Evolutionary conservation across 768 basidiomycete species (phyloP).

Genomic region (Lentinula detonsa): DNA sequence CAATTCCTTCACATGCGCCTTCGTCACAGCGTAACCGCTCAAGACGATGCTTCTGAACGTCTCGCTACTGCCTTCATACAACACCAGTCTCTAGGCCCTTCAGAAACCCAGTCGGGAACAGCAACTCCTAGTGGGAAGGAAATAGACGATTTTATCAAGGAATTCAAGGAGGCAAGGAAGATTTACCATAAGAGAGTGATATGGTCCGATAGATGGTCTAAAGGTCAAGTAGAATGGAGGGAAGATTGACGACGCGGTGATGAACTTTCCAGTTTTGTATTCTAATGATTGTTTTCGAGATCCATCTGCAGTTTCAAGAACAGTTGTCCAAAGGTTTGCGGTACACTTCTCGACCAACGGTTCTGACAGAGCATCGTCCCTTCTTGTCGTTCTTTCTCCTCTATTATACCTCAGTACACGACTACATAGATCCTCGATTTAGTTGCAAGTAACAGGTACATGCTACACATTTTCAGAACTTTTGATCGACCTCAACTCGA

Average conservation of each 20-base stretch:
- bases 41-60: slow-evolving; percentile 85
- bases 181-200: slow-evolving; percentile 91
- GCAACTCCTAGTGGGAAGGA: slow-evolving; percentile 43
- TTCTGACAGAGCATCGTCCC: no score
- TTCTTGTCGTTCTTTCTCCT: no score
- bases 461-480: no score
- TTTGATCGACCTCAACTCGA: no score
- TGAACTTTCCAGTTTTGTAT: no score
- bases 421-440: no score
- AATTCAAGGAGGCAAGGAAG: slow-evolving; percentile 84
- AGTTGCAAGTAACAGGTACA: no score
- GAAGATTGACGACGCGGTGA: slow-evolving; percentile 39
- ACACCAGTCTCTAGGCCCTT: slow-evolving; percentile 27
- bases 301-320: neutral
- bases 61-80: slow-evolving; percentile 82
- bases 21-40: slow-evolving; percentile 81
- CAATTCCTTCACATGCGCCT: slow-evolving; percentile 87
- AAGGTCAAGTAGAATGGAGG: slow-evolving; percentile 82
- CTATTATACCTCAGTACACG: no score
- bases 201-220: slow-evolving; percentile 85
- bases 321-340: no score
- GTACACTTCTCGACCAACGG: no score
- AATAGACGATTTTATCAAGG: slow-evolving; percentile 81
- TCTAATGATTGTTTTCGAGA: no score
- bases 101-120: slow-evolving; percentile 20